phyloP scores from a whole-genome alignment of 2,329 filamentous ascomycete species.

The Didymella glomerata region DNA sequence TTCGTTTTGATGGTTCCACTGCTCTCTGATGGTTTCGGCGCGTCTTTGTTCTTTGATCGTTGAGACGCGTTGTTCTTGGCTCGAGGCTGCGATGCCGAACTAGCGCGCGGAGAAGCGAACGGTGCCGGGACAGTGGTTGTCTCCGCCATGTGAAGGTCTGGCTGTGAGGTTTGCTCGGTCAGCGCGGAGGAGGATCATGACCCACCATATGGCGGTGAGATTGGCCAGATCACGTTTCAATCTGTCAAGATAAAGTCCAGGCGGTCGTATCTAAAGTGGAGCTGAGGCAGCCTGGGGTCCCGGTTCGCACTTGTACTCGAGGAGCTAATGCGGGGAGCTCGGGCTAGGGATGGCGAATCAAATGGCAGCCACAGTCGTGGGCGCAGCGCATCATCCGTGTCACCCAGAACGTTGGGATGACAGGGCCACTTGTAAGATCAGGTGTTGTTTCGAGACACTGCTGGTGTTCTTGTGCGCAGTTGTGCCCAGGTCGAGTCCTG shows the following conservation, averaged over 20 bases:
- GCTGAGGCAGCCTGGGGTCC: background rate
- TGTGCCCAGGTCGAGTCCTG: constrained; percentile 22
- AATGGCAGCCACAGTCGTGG: constrained; percentile 58
- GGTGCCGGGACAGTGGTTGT: constrained; percentile 1
- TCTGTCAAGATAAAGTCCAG: constrained; percentile 17
- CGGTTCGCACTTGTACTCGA: constrained; percentile 11
- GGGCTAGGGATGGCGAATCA: constrained; percentile 14
- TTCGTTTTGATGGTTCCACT: constrained; percentile 66
- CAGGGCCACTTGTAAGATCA: constrained; percentile 54
- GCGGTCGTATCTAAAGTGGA: constrained; percentile 19
- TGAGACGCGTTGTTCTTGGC: constrained; percentile 12
- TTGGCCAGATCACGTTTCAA: constrained; percentile 9
- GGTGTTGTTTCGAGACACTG: constrained; percentile 27
- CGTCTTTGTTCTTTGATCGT: constrained; percentile 35
- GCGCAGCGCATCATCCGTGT: constrained; percentile 31
- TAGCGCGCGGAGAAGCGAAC: constrained; percentile 23
- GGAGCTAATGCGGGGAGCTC: constrained; percentile 15
- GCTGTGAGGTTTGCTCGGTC: constrained; percentile 28
- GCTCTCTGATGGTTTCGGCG: constrained; percentile 39
- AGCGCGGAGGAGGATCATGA: constrained; percentile 12
- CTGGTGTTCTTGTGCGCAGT: constrained; percentile 15
- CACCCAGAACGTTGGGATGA: constrained; percentile 63
- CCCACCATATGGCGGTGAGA: constrained; percentile 5
- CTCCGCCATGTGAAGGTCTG: constrained; percentile 31
- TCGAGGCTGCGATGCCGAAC: constrained; percentile 1